Conservation (phyloP, 1,139 yeast genomes). For the Candida pseudoviswanathii region DNA sequence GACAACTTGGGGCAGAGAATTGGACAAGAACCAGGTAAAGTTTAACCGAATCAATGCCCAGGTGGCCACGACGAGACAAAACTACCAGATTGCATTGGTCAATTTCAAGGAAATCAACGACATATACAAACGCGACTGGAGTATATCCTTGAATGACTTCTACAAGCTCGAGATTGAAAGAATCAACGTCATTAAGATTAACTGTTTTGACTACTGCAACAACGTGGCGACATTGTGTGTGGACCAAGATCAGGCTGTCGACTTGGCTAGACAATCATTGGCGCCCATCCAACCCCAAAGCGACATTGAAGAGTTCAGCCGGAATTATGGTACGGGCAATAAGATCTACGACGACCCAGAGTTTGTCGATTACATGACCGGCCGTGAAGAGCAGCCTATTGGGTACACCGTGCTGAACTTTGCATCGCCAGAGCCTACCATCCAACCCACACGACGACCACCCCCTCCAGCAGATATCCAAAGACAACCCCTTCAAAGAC, state of each 20-base stretch:
- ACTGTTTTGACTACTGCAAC: slow-evolving; percentile 83
- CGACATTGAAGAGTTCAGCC: slow-evolving; percentile 62
- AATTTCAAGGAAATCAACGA: slow-evolving; percentile 68
- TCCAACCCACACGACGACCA: too few species aligned
- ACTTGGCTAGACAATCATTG: slow-evolving; percentile 63
- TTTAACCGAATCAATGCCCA: slow-evolving; percentile 55
- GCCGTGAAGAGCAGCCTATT: slow-evolving; percentile 26
- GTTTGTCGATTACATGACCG: slow-evolving; percentile 43
- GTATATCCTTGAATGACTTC: slow-evolving; percentile 61
- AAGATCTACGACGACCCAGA: slow-evolving; percentile 58
- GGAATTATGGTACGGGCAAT: slow-evolving; percentile 66
- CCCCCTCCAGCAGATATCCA: too few species aligned
- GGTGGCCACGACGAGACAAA: slow-evolving; percentile 51
- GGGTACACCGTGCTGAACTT: slow-evolving; percentile 32
- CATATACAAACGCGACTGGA: slow-evolving; percentile 82
- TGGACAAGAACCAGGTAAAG: slow-evolving; percentile 65
- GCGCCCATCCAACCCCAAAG: slow-evolving; percentile 67
- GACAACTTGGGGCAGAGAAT: slow-evolving; percentile 77
- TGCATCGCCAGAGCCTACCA: too few species aligned
- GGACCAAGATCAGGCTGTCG: slow-evolving; percentile 75
- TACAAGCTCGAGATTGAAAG: slow-evolving; percentile 81
- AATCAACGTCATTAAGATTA: slow-evolving; percentile 71
- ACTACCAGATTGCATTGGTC: slow-evolving; percentile 61
- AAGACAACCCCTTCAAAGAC: too few species aligned
- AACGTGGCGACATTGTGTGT: slow-evolving; percentile 77